Evolutionary conservation across 164 flowering plant genomes (phyloP), one percentile per base, ranked within the genome.

Genomic region (Platanus orientalis): DNA sequence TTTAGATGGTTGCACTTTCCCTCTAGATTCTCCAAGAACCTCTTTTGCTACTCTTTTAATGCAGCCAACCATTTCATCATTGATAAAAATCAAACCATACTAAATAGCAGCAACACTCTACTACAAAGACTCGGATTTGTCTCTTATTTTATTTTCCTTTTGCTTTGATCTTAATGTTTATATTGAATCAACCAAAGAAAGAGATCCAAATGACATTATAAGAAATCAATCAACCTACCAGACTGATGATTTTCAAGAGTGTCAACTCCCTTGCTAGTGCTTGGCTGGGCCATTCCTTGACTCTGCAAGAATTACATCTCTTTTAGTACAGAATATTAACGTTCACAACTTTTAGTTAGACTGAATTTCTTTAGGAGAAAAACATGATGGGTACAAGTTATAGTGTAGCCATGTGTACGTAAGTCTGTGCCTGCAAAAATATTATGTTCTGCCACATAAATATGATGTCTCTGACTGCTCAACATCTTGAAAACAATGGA

Each of bases 201-300:
- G 20, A 13, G 20, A 58, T 6, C 49, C 12, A 45, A 42, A 16
- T 16, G 49, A 45, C 19, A 16, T 45, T 19, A 54, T 11, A 36
- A 5, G 53, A 72, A 39, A 60, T 40, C 10, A 30, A 57, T 30
- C 45, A 51, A 51, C 81, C 47, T 66, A 87, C 96, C 83, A 63
- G 76, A 50, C 60, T 75, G 71, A 34, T 60, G 76, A 67, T 76
- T 73, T 26, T 66, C 79, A 29, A 54, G 81, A 73, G 65, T 69
- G n/a, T 76, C 80, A 40, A 63, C 65, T 57, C 75, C 88, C 60
- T 61, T 77, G 68, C 78, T 76, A 60, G 70, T 68, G 62, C 80
- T 65, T 59, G 87, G 72, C 68, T 59, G 71, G 54, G 45, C 51
- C 51, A 28, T 47, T 16, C 66, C 48, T 42, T 61, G 69, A 54